These are phyloP conservation scores for Coemansia reversa DNA, from an alignment of 192 early-diverging fungal species.

Conservation along the genomic window DNA sequence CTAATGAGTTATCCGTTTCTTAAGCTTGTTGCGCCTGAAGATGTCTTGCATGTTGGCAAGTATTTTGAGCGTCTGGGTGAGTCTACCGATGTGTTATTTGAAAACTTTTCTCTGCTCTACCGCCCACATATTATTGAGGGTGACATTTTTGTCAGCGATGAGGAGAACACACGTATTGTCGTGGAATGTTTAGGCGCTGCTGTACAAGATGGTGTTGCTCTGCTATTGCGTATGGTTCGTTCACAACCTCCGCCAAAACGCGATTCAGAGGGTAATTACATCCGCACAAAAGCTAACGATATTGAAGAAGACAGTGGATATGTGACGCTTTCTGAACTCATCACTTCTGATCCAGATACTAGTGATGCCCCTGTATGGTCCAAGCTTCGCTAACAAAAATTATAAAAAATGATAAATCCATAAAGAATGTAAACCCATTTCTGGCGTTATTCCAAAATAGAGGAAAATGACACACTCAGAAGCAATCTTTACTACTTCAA, in stretches of 20 bases:
- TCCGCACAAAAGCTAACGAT: slow-evolving; percentile 4
- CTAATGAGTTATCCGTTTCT: slow-evolving; percentile 21
- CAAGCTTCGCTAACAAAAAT: slow-evolving; percentile 3
- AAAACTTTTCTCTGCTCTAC: not conserved
- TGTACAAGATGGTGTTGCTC: slow-evolving; percentile 37
- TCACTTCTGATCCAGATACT: slow-evolving; percentile 32
- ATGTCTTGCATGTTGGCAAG: slow-evolving; percentile 8
- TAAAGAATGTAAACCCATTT: too few species aligned
- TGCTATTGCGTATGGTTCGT: slow-evolving; percentile 27
- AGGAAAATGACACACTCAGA: too few species aligned
- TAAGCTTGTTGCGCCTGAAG: slow-evolving; percentile 14
- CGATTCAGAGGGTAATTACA: slow-evolving; percentile 16
- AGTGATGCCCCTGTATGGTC: slow-evolving; percentile 28
- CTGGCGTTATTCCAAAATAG: too few species aligned
- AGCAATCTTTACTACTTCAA: too few species aligned
- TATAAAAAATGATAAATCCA: not conserved
- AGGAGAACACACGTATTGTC: slow-evolving; percentile 10
- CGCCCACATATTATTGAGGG: not conserved
- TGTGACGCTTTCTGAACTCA: slow-evolving; percentile 27
- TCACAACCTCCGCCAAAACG: slow-evolving; percentile 10
- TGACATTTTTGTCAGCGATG: not conserved
- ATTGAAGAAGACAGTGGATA: slow-evolving; percentile 25
- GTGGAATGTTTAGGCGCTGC: slow-evolving; percentile 40
- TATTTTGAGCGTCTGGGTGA: slow-evolving; percentile 7
- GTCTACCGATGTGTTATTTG: not conserved